phyloP scores from a whole-genome alignment of 169 alveolate genomes.

The Neospora caninum region DNA sequence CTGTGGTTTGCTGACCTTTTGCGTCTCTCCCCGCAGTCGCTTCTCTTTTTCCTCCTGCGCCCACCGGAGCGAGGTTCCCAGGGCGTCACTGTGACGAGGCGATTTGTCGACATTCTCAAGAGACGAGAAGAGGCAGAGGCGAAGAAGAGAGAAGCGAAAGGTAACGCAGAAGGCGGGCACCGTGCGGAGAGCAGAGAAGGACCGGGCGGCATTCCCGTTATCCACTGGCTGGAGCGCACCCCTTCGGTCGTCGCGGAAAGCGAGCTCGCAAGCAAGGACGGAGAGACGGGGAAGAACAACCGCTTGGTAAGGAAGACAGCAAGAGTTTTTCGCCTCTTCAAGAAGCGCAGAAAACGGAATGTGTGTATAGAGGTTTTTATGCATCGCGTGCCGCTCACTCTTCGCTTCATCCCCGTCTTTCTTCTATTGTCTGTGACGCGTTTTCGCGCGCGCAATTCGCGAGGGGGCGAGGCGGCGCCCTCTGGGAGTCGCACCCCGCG shows the following conservation, averaged over 20 bases:
- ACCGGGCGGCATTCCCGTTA: neutral
- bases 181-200: neutral
- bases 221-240: neutral
- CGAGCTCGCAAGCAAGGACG: neutral
- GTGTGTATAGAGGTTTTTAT: too few relatives aligned
- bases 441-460: too few relatives aligned
- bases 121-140: neutral
- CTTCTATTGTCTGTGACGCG: too few relatives aligned
- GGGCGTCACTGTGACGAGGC: conserved; percentile 20
- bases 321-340: too few relatives aligned
- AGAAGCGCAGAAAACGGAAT: too few relatives aligned
- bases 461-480: too few relatives aligned
- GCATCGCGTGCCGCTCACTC: too few relatives aligned
- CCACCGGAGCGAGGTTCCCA: neutral
- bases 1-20: too few relatives aligned
- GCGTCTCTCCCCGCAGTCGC: neutral
- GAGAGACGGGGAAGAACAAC: neutral
- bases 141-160: neutral
- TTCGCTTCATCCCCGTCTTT: too few relatives aligned
- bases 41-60: neutral
- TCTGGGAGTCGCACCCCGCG: too few relatives aligned
- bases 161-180: neutral
- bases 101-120: neutral
- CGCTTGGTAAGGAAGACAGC: neutral
- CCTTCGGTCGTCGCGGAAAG: neutral